These are phyloP conservation scores for Paramecium biaurelia DNA, from an alignment of 73 alveolate species.

Conservation along the genomic window DNA sequence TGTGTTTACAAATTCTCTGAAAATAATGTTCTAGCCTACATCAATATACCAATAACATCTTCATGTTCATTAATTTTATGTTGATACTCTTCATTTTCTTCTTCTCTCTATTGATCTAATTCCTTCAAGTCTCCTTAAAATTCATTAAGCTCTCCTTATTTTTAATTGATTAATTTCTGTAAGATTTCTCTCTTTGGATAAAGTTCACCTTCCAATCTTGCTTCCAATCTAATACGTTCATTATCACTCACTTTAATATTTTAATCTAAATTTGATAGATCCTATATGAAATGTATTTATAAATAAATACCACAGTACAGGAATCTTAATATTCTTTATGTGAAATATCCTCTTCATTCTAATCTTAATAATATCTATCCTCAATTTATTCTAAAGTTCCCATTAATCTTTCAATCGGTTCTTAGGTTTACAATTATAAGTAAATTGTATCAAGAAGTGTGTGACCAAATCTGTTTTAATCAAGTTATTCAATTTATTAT, in stretches of 20 bases:
- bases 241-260: background rate
- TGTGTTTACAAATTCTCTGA: background rate
- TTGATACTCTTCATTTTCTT: constrained; percentile 5
- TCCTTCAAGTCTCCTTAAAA: constrained; percentile 2
- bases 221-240: constrained; percentile 28
- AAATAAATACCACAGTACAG: background rate
- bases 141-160: background rate
- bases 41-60: constrained; percentile 10
- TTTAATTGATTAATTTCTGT: background rate
- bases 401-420: constrained; percentile 41
- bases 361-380: constrained; percentile 1
- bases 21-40: background rate
- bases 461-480: background rate
- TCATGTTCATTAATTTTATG: constrained; percentile 18
- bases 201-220: constrained; percentile 49
- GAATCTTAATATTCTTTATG: constrained; percentile 36
- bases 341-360: constrained; percentile 27
- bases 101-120: constrained; percentile 1
- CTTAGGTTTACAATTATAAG: background rate
- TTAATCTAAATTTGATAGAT: background rate
- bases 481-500: background rate
- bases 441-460: constrained; percentile 22
- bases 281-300: background rate
- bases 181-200: constrained; percentile 35
- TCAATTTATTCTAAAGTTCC: constrained; percentile 32